Evolutionary conservation across 2,329 filamentous ascomycete genomes (phyloP).

Genomic region (Dactylonectria macrodidyma): DNA sequence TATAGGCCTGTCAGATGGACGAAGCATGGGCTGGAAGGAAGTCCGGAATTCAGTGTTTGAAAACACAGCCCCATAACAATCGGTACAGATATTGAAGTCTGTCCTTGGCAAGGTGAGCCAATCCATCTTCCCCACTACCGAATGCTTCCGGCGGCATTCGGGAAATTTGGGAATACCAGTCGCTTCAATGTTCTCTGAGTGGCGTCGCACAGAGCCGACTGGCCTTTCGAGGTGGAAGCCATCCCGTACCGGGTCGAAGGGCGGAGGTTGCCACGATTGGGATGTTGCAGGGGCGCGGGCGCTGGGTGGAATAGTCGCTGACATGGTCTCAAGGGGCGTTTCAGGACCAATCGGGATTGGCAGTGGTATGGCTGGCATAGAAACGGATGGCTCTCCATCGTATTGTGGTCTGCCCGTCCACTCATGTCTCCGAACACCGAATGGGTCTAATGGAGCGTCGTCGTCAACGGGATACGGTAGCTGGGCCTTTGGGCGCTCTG

Average conservation of each 20-base stretch:
- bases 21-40: conserved; percentile 73
- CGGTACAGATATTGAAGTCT: conserved; percentile 85
- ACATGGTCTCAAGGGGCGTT: conserved; percentile 41
- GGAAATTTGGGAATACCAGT: conserved; percentile 65
- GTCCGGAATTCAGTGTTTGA: conserved; percentile 76
- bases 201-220: conserved; percentile 65
- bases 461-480: conserved; percentile 59
- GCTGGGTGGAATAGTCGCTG: conserved; percentile 45
- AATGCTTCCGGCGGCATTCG: conserved; percentile 77
- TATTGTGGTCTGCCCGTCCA: conserved; percentile 39
- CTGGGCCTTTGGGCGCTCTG: conserved; percentile 44
- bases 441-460: conserved; percentile 43
- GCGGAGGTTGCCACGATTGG: conserved; percentile 62
- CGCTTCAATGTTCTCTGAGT: conserved; percentile 61
- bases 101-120: conserved; percentile 85
- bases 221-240: conserved; percentile 55
- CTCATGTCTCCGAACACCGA: conserved; percentile 40
- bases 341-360: conserved; percentile 43
- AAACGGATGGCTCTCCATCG: conserved; percentile 38
- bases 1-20: conserved; percentile 70
- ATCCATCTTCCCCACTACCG: conserved; percentile 76
- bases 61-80: conserved; percentile 82
- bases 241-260: conserved; percentile 60
- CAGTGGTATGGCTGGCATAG: conserved; percentile 46
- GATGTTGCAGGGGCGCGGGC: conserved; percentile 38